Conservation (phyloP, 2,329 filamentous ascomycete species). For the Penicillium sp. region DNA sequence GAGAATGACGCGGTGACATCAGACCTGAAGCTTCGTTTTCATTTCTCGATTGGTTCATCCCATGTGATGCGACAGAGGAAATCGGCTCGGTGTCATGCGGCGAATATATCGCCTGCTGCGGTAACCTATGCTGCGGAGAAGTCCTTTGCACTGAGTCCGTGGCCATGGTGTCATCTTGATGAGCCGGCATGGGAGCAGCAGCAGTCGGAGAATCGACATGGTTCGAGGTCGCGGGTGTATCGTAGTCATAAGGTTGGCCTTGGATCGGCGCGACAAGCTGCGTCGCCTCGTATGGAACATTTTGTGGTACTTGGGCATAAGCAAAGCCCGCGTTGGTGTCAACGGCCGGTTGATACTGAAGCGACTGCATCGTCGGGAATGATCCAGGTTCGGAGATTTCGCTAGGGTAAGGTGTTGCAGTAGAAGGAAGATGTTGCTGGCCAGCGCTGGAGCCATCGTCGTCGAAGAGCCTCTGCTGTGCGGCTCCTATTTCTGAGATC, state of each 20-base stretch:
- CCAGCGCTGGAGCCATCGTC: constrained; percentile 19
- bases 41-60: constrained; percentile 21
- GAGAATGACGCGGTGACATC: constrained; percentile 16
- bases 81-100: constrained; percentile 40
- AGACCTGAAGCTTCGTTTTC: constrained; percentile 13
- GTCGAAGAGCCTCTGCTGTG: constrained; percentile 30
- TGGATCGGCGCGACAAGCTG: constrained; percentile 6
- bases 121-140: constrained; percentile 22
- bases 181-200: no score
- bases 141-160: constrained; percentile 10
- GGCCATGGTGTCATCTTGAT: neutral
- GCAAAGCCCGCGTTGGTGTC: neutral
- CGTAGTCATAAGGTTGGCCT: constrained; percentile 10
- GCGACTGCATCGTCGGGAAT: constrained; percentile 10
- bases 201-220: constrained; percentile 3
- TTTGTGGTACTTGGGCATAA: neutral
- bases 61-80: constrained; percentile 30
- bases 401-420: constrained; percentile 11
- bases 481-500: constrained; percentile 33
- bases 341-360: constrained; percentile 3
- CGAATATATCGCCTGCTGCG: constrained; percentile 27
- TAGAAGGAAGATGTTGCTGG: constrained; percentile 13
- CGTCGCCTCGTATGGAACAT: constrained; percentile 6
- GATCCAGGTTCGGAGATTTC: constrained; percentile 15
- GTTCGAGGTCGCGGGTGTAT: constrained; percentile 4